These are phyloP conservation scores for Hypoxylon sp. DNA, from an alignment of 2,329 filamentous ascomycete genomes.

Conservation along the genomic window DNA sequence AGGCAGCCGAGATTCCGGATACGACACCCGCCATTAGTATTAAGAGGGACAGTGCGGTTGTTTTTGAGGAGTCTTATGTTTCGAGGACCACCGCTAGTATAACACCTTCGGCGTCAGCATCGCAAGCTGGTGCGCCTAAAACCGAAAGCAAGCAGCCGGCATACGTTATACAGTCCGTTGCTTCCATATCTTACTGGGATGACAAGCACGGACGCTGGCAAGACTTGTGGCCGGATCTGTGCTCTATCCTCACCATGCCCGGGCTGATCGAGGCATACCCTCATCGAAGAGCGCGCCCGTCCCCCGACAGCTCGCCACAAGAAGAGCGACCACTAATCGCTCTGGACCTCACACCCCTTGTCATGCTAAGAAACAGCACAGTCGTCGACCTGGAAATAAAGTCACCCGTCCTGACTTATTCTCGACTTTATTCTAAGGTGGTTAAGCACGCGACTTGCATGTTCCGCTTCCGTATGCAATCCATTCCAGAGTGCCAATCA, in stretches of 20 bases:
- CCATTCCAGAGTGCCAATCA: conserved; percentile 79
- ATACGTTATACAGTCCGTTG: conserved; percentile 61
- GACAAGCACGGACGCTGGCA: conserved; percentile 71
- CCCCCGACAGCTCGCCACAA: conserved; percentile 52
- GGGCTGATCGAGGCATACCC: conserved; percentile 70
- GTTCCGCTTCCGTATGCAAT: conserved; percentile 89
- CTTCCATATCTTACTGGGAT: conserved; percentile 71
- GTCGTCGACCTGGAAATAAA: conserved; percentile 94
- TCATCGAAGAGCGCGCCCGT: conserved; percentile 53
- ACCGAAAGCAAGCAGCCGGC: conserved; percentile 58
- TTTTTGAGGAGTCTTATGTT: conserved; percentile 57
- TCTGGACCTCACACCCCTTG: conserved; percentile 89
- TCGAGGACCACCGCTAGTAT: conserved; percentile 67
- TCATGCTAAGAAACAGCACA: conserved; percentile 90
- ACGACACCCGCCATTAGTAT: conserved; percentile 70
- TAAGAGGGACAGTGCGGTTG: conserved; percentile 52
- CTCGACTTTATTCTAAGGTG: conserved; percentile 71
- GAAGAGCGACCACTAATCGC: conserved; percentile 66
- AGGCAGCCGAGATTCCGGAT: conserved; percentile 70
- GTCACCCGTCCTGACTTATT: conserved; percentile 77
- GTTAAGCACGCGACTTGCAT: conserved; percentile 74
- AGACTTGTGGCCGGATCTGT: conserved; percentile 64
- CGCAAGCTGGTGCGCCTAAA: conserved; percentile 72
- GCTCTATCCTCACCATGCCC: conserved; percentile 67
- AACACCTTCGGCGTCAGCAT: conserved; percentile 83